Evolutionary conservation across 345 rosid genomes (phyloP).

Genomic region (Aegle marmelos): DNA sequence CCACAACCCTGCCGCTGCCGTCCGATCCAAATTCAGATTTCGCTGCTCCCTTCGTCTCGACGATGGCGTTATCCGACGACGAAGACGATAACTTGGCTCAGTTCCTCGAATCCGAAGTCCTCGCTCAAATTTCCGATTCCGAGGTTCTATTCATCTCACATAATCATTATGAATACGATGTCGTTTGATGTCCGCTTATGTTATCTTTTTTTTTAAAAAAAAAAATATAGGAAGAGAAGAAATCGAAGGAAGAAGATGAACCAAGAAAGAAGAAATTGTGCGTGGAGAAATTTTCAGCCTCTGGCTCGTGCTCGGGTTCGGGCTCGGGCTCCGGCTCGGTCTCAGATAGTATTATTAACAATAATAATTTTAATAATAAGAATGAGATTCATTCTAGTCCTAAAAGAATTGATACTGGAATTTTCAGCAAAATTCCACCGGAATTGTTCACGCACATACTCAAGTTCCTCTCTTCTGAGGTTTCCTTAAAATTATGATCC

Average conservation of each 20-base stretch:
- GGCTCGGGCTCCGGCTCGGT: not conserved
- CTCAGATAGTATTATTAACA: not conserved
- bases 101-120: conserved; percentile 80
- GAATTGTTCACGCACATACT: conserved; percentile 81
- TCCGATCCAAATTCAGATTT: not conserved
- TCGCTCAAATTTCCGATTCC: conserved; percentile 44
- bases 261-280: conserved; percentile 51
- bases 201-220: not conserved
- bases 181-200: not conserved
- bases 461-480: conserved; percentile 95
- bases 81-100: conserved; percentile 67
- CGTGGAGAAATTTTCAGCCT: conserved; percentile 10
- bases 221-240: conserved; percentile 38
- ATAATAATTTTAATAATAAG: not conserved
- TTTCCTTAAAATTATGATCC: conserved; percentile 14
- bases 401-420: conserved; percentile 61
- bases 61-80: conserved; percentile 58
- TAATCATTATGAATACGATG: not conserved
- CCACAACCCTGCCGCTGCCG: not conserved
- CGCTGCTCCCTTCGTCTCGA: not conserved
- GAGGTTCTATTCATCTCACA: not conserved
- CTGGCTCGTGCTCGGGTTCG: not conserved
- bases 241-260: conserved; percentile 25
- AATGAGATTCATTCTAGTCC: conserved; percentile 1
- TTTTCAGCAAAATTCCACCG: conserved; percentile 69